Percentiles rank a stretch among this genome's conserved stretches.
These are phyloP conservation scores for Coniella vitis DNA, from an alignment of 2,329 filamentous ascomycete species.

Conservation along the genomic window DNA sequence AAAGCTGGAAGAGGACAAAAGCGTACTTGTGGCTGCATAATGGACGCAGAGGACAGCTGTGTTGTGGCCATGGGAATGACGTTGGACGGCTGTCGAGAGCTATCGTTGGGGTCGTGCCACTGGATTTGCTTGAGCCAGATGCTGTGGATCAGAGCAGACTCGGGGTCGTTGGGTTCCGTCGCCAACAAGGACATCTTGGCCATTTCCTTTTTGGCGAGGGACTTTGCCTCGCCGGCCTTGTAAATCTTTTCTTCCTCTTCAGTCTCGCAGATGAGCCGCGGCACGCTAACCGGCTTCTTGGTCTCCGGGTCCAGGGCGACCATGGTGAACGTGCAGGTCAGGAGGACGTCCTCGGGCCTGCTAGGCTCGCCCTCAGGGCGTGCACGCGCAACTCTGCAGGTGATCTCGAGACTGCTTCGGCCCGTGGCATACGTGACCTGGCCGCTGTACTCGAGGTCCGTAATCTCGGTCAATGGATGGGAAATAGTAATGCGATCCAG, in stretches of 20 bases:
- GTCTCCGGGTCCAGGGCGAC: conserved; percentile 64
- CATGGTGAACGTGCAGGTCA: conserved; percentile 62
- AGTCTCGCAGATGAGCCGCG: conserved; percentile 51
- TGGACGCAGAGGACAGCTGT: conserved; percentile 53
- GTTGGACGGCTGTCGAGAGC: conserved; percentile 27
- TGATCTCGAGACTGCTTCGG: conserved; percentile 66
- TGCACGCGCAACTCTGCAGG: conserved; percentile 64
- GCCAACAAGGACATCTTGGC: conserved; percentile 56
- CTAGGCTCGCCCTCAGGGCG: conserved; percentile 49
- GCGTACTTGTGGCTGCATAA: conserved; percentile 61
- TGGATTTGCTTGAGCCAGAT: conserved; percentile 65
- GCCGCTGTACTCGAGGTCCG: conserved; percentile 65
- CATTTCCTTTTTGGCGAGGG: conserved; percentile 53
- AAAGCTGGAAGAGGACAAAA: too few species aligned
- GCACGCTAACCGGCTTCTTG: conserved; percentile 55
- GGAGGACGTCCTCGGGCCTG: conserved; percentile 35
- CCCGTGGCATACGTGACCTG: conserved; percentile 62
- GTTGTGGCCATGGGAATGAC: conserved; percentile 53
- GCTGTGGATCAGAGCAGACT: conserved; percentile 64
- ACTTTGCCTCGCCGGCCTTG: conserved; percentile 54
- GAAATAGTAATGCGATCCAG: conserved; percentile 51
- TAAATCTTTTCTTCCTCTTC: conserved; percentile 59
- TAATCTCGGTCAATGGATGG: conserved; percentile 68
- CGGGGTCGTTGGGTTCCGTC: conserved; percentile 62
- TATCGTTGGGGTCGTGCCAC: conserved; percentile 41